Evolutionary conservation across 257 asterid species (phyloP), one percentile per base, ranked within the genome.

Genomic region (Ehretia macrophylla): DNA sequence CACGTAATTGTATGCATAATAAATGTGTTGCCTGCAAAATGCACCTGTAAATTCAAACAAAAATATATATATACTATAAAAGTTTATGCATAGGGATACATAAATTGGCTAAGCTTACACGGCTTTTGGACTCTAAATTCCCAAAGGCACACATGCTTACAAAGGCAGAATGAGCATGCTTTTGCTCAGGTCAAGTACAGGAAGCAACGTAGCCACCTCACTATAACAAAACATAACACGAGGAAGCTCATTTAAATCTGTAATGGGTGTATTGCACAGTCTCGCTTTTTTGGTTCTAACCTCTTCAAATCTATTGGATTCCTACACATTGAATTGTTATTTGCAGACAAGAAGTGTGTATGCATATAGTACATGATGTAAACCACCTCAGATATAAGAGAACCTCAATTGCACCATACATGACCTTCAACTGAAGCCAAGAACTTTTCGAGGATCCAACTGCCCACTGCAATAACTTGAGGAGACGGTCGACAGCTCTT

Each of bases 391-490:
- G 23, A 64, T 49, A 63, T 23, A 45, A 55, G 44, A 59, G 71
- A 79, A 79, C 76, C 77, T 75, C 69, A 66, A 46, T 62, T 40
- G 65, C 69, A 23, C 65, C 74, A 50, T 61, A 51, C 54, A 60
- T 21, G 56, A 71, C 66, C 59, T n/a, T 80, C 74, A 87, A 68
- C 63, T 60, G 74, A 72, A 67, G 50, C 92, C 96, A 58, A 85
- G 78, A 69, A 85, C 95, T 78, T 59, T 85, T 17, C 78, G 64
- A 47, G 96, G 95, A 77, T 88, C 95, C 66, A 88, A 71, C 54
- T 85, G 96, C 42, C 95, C 96, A 51, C 93, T 88, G 84, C 90
- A 88, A 71, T 88, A 88, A 77, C 96, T 88, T 40, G 96, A 88
- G 59, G 89, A 85, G 51, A 85, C 96, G 10, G 86, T 75, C 6